phyloP scores from a whole-genome alignment of 768 basidiomycete genomes.

The Strobilomyces confusus region DNA sequence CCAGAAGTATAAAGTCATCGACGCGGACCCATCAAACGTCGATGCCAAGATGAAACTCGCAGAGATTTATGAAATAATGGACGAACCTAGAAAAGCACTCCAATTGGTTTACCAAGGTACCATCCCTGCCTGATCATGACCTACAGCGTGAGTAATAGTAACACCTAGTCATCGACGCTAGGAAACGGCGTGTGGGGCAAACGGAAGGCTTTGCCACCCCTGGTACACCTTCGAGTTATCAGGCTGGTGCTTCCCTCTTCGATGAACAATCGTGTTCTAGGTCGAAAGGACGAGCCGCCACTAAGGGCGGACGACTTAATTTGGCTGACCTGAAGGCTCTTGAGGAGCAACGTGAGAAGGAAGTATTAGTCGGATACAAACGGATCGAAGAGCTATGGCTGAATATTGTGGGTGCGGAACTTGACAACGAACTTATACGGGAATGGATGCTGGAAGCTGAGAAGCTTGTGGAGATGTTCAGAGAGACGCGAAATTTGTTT shows the following conservation, averaged over 20 bases:
- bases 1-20: conserved; percentile 48
- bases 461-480: conserved; percentile 81
- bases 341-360: conserved; percentile 64
- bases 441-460: conserved; percentile 85
- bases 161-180: conserved; percentile 53
- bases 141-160: conserved; percentile 62
- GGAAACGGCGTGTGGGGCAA: conserved; percentile 42
- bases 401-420: conserved; percentile 40
- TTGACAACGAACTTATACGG: conserved; percentile 49
- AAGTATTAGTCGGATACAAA: conserved; percentile 54
- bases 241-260: conserved; percentile 53
- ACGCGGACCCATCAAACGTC: conserved; percentile 68
- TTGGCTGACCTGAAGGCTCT: conserved; percentile 57
- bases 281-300: conserved; percentile 30
- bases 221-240: conserved; percentile 13
- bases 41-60: conserved; percentile 90
- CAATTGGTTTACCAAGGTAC: conserved; percentile 64
- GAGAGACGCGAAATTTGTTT: conserved; percentile 84
- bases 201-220: conserved; percentile 14
- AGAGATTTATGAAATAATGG: conserved; percentile 81
- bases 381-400: conserved; percentile 63
- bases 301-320: conserved; percentile 44
- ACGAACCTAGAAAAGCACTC: conserved; percentile 76
- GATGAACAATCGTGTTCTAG: conserved; percentile 46
- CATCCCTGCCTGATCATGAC: too few species aligned